Evolutionary conservation across 164 flowering plant species (phyloP).

Genomic region (Cinnamomum chago): DNA sequence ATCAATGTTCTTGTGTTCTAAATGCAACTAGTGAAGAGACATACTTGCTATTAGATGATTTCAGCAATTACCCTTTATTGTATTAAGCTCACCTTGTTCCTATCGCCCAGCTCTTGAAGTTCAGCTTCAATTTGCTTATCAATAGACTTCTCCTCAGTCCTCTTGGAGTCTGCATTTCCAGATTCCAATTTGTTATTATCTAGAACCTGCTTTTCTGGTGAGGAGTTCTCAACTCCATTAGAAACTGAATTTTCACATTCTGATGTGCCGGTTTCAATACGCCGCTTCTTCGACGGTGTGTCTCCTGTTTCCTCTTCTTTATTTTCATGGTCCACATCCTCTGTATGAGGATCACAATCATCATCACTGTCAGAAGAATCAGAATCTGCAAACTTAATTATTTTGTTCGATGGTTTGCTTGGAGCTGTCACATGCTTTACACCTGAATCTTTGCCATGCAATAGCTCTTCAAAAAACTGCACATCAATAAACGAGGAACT

Average conservation of each 20-base stretch:
- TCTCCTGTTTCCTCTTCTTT: slow-evolving; percentile 34
- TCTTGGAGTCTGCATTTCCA: slow-evolving; percentile 12
- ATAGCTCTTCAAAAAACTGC: slow-evolving; percentile 82
- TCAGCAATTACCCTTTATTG: not conserved
- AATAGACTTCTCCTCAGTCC: slow-evolving; percentile 51
- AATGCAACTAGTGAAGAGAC: not conserved
- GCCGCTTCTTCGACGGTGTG: slow-evolving; percentile 43
- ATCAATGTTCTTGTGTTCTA: not conserved
- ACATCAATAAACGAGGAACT: not conserved
- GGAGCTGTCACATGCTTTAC: slow-evolving; percentile 20
- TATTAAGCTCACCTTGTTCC: slow-evolving; percentile 53
- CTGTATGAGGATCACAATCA: slow-evolving; percentile 22
- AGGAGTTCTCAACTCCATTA: not conserved
- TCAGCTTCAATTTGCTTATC: slow-evolving; percentile 87
- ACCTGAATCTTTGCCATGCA: slow-evolving; percentile 42
- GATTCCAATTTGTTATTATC: slow-evolving; percentile 27
- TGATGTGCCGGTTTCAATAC: slow-evolving; percentile 3
- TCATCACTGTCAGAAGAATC: slow-evolving; percentile 58
- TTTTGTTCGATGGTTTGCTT: slow-evolving; percentile 58
- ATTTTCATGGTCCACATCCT: slow-evolving; percentile 15
- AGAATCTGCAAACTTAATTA: slow-evolving; percentile 55
- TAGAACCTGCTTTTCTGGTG: slow-evolving; percentile 26
- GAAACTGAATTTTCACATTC: not conserved
- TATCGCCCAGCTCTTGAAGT: slow-evolving; percentile 72
- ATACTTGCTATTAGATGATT: not conserved